Conservation (phyloP, 495 filamentous ascomycete genomes). For the Tuber aestivum region DNA sequence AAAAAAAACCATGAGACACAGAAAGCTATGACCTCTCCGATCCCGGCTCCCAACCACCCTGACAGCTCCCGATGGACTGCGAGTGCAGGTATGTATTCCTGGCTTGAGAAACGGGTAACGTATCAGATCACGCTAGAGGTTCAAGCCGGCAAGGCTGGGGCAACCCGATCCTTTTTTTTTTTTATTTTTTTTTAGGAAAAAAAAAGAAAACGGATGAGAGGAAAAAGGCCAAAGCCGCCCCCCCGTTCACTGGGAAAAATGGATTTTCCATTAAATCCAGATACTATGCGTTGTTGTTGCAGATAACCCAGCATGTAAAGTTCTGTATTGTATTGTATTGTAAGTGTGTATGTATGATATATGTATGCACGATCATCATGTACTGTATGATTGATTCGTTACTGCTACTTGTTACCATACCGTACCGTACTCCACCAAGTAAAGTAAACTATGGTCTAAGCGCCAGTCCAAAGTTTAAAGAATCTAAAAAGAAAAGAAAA, state of each 20-base stretch:
- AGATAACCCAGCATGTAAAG: neutral
- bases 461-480: neutral
- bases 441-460: constrained; percentile 23
- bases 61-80: neutral
- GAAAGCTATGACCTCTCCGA: constrained; percentile 1
- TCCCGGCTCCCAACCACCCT: neutral
- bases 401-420: too few relatives aligned
- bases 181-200: neutral
- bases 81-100: neutral
- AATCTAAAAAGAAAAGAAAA: neutral
- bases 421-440: constrained; percentile 6
- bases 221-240: neutral
- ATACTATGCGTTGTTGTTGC: neutral
- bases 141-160: neutral
- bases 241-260: neutral
- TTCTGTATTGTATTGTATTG: too few relatives aligned
- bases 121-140: neutral
- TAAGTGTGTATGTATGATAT: neutral
- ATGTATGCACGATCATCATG: neutral
- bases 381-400: neutral
- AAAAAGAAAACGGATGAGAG: too few relatives aligned
- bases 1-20: neutral
- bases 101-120: neutral
- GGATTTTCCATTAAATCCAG: neutral
- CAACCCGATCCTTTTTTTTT: neutral